Evolutionary conservation across 1,284 basidiomycete species (phyloP).

Genomic region (Phellopilus nigrolimitatus): DNA sequence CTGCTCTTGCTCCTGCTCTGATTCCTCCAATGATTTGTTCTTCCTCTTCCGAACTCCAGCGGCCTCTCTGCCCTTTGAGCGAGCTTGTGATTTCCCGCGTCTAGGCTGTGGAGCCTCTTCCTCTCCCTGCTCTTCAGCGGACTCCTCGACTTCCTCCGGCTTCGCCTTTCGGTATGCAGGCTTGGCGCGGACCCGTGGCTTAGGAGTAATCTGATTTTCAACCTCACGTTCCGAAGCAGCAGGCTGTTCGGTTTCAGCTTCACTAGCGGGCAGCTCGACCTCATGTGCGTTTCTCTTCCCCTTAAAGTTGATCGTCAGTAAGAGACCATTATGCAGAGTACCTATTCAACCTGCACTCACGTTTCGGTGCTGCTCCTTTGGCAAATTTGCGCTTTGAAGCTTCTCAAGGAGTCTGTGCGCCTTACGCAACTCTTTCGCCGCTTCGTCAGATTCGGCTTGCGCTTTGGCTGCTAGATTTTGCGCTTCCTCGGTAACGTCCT

Average conservation of each 20-base stretch:
- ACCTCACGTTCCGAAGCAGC: conserved; percentile 17
- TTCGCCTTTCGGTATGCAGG: conserved; percentile 25
- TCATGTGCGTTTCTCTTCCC: background rate
- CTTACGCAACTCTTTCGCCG: conserved; percentile 25
- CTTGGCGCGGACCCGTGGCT: background rate
- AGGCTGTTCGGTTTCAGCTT: background rate
- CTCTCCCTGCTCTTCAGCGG: conserved; percentile 30
- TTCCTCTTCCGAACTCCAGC: conserved; percentile 15
- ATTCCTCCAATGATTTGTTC: conserved; percentile 17
- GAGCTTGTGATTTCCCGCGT: conserved; percentile 9
- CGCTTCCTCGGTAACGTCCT: conserved; percentile 22
- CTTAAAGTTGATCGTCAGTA: background rate
- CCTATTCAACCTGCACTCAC: background rate
- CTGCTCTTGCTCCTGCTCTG: conserved; percentile 6
- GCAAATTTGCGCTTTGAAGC: conserved; percentile 3
- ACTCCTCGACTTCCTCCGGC: conserved; percentile 33
- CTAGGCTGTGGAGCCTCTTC: conserved; percentile 26
- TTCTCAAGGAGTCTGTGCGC: conserved; percentile 22
- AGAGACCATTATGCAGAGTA: background rate
- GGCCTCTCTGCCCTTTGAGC: background rate
- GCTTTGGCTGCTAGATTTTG: conserved; percentile 19
- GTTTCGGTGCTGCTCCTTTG: background rate
- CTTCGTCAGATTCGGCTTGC: conserved; percentile 25
- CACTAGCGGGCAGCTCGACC: conserved; percentile 1
- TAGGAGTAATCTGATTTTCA: conserved; percentile 10